Evolutionary conservation across 2,329 filamentous ascomycete species (phyloP), one percentile per base, ranked within the genome.

Genomic region (Chalaropsis ovoidea): DNA sequence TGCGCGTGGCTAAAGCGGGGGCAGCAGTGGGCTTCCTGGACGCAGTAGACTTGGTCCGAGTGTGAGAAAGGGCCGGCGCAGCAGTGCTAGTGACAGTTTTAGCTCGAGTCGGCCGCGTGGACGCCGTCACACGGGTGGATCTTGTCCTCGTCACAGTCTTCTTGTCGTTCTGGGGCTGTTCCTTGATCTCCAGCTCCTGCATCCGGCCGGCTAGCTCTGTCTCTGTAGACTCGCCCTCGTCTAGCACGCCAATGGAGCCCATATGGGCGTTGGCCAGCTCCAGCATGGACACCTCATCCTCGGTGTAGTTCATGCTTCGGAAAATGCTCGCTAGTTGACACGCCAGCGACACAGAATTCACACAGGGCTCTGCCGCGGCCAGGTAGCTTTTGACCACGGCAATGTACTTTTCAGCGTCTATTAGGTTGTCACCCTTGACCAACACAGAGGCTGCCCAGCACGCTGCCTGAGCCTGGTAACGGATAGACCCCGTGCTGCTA

Each of bases 401-500:
- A 19, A 67, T 67, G 19, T 67, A 67, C 31, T 65, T 65, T 49
- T 65, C 60, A 7, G 63, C 63, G 43, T 63, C 66, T 15, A 22
- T 22, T 17, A 58, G n/a, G 17, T 67, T 67, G 24, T 82, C 82
- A n/a, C 82, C 82, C 67, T 79, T 81, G 61, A 82, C 74, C 67
- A 79, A 81, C n/a, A 84, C 75, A 1, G 77, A 80, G 1, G 81
- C 82, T 15, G 81, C 76, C 79, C 82, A 82, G 3, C 79, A 77
- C 2, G 80, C 77, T 7, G 80, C 80, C 68, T 83, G 79, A 0
- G 82, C 80, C 52, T 78, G 75, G 70, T 82, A 82, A 13, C 86
- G 79, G 43, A 82, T 79, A 0, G 88, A 86, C 61, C 82, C 78
- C 8, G 88, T 82, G n/a, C 82, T 83, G 67, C 81, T 80, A 24